Evolutionary conservation across 2,329 filamentous ascomycete species (phyloP), one percentile per base, ranked within the genome.

Genomic region (Trichoderma endophyticum): DNA sequence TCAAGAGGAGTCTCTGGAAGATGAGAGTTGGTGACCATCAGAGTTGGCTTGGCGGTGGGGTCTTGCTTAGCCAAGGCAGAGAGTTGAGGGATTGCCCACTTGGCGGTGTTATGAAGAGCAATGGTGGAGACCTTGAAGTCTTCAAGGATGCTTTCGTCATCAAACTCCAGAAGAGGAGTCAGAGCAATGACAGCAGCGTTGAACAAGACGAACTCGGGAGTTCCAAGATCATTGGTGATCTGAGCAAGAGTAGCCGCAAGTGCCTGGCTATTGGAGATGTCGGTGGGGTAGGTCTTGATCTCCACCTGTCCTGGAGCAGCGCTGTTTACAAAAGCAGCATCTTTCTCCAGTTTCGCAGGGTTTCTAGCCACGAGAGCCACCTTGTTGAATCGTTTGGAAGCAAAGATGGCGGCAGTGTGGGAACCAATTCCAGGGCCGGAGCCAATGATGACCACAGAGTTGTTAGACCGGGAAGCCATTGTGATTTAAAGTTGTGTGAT

Each of bases 391-490:
- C 93, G 93, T 80, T 94, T 93, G 70, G 88, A 85, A 24, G 94
- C 93, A 68, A 97, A 90, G 79, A 97, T 92, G 39, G 92, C 86
- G 34, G 94, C 93, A 80, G 93, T 97, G 84, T 97, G 94, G 83
- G 96, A 97, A 79, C 95, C 95, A 74, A 98, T 90, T 75, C 95
- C 95, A 81, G 97, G 95, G 14, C 93, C 97, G 67, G 94, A 95
- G 74, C 95, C 95, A 32, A 95, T 97, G 59, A 98, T 88, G 71
- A 97, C 88, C 21, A 74, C 69, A n/a, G 60, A 32, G 48, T 70
- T 60, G 57, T 72, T 67, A 9, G 63, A 65, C 32, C 63, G 56
- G n/a, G 57, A 61, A 62, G 63, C 34, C 70, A 72, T 72, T 30
- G 57, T 34, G 57, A 60, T 34, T 54, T 24, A 11, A 24, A 30